Evolutionary conservation across 2,329 filamentous ascomycete species (phyloP), one percentile per base, ranked within the genome.

Genomic region (Periconia sp.): DNA sequence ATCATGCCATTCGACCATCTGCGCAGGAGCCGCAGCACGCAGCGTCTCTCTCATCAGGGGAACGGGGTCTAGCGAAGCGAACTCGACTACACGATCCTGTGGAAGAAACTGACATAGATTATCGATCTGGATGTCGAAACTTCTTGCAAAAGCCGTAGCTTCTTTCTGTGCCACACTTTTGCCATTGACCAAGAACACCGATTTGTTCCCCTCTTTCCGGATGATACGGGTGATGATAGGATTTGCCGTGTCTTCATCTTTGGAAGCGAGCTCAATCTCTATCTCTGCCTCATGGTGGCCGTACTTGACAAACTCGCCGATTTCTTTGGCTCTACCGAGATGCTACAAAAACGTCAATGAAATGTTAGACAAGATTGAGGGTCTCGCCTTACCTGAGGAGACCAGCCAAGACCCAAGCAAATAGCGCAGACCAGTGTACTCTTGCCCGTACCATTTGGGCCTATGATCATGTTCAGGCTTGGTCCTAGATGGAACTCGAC

Each of bases 361-460:
- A 29, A n/a, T 22, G 24, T 21, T 6, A 18, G 12, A 8, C 9
- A 3, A 11, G 12, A 10, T n/a, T 9, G 12, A 7, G 17, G 10
- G 5, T 15, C 19, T 22, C 7, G 7, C 18, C 44, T 62, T 73
- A 79, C 78, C 64, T 71, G 83, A 17, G 92, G 85, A 22, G 84
- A 82, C 78, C 87, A 96, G 34, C 94, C 94, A 18, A 99, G 75
- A 2, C 94, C 94, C 11, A 99, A 74, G 63, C 94, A 97, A 56
- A 99, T 95, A 31, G 94, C 94, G 71, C 94, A 99, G 30, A 99
- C 92, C 18, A 99, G 78, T 0, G 94, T 96, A 72, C 92, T 97
- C 73, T 99, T 99, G 41, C 94, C 94, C 0, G 94, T 97, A 23
- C 94, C 94, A 62, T 99, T 99, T n/a, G 94, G 94, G 0, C 94